phyloP scores from a whole-genome alignment of 331 rosid species.

The Saraca asoca region DNA sequence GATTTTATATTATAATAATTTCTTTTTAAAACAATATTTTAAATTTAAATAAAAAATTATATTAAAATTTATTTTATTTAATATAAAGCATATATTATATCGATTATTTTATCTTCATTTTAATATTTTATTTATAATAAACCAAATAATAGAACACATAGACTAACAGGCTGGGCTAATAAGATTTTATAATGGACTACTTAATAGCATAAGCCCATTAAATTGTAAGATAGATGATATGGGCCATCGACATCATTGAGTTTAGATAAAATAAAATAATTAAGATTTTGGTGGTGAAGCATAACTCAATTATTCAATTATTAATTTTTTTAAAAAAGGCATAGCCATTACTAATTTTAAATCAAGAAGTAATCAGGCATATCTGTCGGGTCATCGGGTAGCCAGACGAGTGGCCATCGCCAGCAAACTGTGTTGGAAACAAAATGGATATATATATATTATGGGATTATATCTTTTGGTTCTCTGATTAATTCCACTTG shows the following conservation, averaged over 20 bases:
- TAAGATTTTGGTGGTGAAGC: constrained; percentile 40
- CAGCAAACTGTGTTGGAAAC: constrained; percentile 36
- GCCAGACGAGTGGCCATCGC: constrained; percentile 33
- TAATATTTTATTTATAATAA: too few relatives aligned
- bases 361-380: constrained; percentile 23
- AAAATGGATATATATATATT: constrained; percentile 24
- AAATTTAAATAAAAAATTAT: too few relatives aligned
- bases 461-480: background rate
- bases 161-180: too few relatives aligned
- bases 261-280: constrained; percentile 1
- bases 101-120: too few relatives aligned
- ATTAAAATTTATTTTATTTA: too few relatives aligned
- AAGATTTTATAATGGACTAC: too few relatives aligned
- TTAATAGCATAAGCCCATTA: too few relatives aligned
- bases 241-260: background rate
- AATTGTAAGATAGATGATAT: too few relatives aligned
- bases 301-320: constrained; percentile 36
- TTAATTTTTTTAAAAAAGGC: constrained; percentile 39
- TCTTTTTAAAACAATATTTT: too few relatives aligned
- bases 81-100: too few relatives aligned
- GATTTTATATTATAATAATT: too few relatives aligned
- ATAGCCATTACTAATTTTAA: constrained; percentile 21
- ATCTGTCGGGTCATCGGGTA: constrained; percentile 44
- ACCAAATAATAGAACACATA: too few relatives aligned
- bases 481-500: constrained; percentile 26